Conservation (phyloP, 495 filamentous ascomycete genomes). For the Neurospora discreta region DNA sequence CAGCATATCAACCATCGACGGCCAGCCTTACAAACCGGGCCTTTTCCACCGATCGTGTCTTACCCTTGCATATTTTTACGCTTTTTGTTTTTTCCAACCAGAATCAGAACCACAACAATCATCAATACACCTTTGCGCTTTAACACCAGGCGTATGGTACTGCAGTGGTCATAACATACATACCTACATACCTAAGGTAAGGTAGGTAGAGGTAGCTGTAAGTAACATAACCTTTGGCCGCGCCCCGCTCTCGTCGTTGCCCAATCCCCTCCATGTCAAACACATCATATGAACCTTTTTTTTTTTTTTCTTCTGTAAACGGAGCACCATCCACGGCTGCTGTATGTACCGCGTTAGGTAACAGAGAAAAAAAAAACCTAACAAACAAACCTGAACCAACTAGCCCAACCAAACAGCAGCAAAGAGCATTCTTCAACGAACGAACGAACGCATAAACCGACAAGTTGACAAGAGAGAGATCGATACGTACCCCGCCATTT, state of each 20-base stretch:
- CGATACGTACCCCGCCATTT: background rate
- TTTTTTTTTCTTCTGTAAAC: background rate
- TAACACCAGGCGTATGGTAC: background rate
- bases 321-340: background rate
- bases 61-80: background rate
- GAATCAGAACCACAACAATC: background rate
- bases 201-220: too few species aligned
- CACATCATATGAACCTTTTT: background rate
- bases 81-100: too few species aligned
- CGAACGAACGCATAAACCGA: too few species aligned
- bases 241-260: background rate
- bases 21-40: background rate
- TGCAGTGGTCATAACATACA: background rate
- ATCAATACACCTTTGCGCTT: background rate
- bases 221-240: background rate
- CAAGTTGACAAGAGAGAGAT: background rate
- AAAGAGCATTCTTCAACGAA: background rate
- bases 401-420: background rate
- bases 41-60: background rate
- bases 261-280: background rate
- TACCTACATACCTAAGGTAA: too few species aligned
- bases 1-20: background rate
- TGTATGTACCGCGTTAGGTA: background rate
- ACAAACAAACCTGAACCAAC: background rate
- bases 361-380: background rate